Evolutionary conservation across 1,284 basidiomycete genomes (phyloP).

Genomic region (Paramarasmius palmivorus): DNA sequence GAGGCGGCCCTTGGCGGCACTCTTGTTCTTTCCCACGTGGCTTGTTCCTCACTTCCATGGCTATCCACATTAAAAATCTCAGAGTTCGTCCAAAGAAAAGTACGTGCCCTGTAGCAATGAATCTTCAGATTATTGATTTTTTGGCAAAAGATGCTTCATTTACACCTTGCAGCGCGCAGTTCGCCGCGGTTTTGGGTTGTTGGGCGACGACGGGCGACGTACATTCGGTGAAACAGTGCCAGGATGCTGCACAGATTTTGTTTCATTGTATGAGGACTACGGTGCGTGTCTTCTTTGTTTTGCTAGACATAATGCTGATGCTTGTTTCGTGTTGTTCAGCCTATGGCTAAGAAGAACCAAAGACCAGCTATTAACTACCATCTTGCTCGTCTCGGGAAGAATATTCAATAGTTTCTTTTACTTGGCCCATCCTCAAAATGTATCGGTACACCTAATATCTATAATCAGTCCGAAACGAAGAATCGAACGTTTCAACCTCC

Average conservation of each 20-base stretch:
- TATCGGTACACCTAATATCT: too few relatives aligned
- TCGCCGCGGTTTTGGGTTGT: constrained; percentile 90
- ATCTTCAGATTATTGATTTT: constrained; percentile 6
- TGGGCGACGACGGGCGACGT: constrained; percentile 84
- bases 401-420: constrained; percentile 51
- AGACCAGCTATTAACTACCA: constrained; percentile 84
- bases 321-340: constrained; percentile 38
- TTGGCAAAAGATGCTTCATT: constrained; percentile 43
- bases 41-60: constrained; percentile 24
- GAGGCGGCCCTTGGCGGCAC: background rate
- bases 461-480: too few relatives aligned
- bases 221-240: constrained; percentile 63
- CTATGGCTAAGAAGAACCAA: constrained; percentile 61
- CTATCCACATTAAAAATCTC: constrained; percentile 75
- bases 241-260: constrained; percentile 63
- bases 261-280: constrained; percentile 87
- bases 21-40: background rate
- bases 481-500: too few relatives aligned
- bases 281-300: constrained; percentile 56
- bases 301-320: constrained; percentile 5
- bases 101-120: constrained; percentile 29
- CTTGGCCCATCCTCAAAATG: background rate
- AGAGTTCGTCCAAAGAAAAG: constrained; percentile 81
- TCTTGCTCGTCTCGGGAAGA: constrained; percentile 74
- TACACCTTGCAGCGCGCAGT: constrained; percentile 73